Evolutionary conservation across 305 asterid species (phyloP), one percentile per base, ranked within the genome.

Genomic region (Nicotiana rustica): DNA sequence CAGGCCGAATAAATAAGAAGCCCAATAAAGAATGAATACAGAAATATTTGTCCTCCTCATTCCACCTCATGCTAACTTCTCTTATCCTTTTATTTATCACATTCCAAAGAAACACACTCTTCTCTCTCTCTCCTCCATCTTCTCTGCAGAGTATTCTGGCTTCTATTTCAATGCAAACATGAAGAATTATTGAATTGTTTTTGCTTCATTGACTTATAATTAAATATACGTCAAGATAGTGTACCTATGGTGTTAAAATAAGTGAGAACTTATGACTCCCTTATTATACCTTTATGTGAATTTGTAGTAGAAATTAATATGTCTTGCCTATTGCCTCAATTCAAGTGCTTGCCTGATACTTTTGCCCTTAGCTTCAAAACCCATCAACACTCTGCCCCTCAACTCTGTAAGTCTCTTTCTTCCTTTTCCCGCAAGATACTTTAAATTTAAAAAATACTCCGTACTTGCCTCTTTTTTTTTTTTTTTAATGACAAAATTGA

Each of bases 281-380:
- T 29, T 65, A 5, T 21, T 9, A 29, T 21, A 3, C 67, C 35
- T 62, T 21, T 21, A 67, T 82, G 57, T 81, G 49, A 75, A 57
- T 84, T 29, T 77, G 82, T 86, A 84, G 85, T 86, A 92, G 86
- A 84, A 93, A 85, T 41, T 41, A 81, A 19, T 17, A 95, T 95
- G 98, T 90, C 98, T 86, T 93, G 97, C 86, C 84, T 95, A 83
- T 87, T 95, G 96, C 99, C 97, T 21, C 97, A 95, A 83, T 94
- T 95, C 95, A 94, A 89, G 91, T 94, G 96, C 84, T 90, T 89
- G 87, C 98, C 95, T 44, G 98, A 94, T 79, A 90, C 95, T 79
- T 91, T 92, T 52, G 85, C 89, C 88, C 89, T 92, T 87, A 92
- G 90, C 88, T 65, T 65, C 41, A 65, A 65, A 65, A 65, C 70